Base-by-base conservation (phyloP, 1,284 basidiomycete species). In the Microbotryum intermedium region DNA sequence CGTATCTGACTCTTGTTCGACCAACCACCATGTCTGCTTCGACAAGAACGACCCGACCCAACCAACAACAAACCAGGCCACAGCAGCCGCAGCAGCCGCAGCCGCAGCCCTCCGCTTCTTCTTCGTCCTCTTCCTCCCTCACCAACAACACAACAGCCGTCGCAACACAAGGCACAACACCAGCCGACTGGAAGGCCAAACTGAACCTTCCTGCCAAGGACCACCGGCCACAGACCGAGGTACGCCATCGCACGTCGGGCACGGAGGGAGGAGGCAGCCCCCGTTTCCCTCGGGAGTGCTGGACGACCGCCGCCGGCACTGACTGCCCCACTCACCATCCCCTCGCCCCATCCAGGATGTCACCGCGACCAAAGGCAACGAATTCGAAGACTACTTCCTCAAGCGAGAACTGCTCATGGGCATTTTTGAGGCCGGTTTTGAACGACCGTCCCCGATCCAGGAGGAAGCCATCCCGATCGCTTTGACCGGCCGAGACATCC, bases 381-480 rank as follows among this genome's bases (percentile, higher is more conserved):
- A 93, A 74, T 97, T 94, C 71, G 92, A 97, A 76, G 86, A 90
- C 72, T 87, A 88, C 80, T 82, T 78, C 60, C 79, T 88, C 69
- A 83, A 84, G 59, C 82, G 87, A 64, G 87, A 65, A 56, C 81
- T 89, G 62, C 80, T 90, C 70, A 90, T 90, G 88, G 88, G 88
- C 62, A 93, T 95, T 73, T 95, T 92, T 72, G 90, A 94, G 79
- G 92, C 91, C 67, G 92, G 92, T 59, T 98, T 97, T 75, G 95
- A 98, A 77, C 84, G 82, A 70, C 94, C 95, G 25, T 93, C 89
- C 28, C 95, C 94, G 55, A 97, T 98, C 75, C 94, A 98, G 80
- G 95, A 98, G 83, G 91, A 97, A 79, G 69, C 89, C 84, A 70
- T 77, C 57, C 76, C 76, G 11, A 77, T 77, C 62, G 75, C 76